phyloP scores from a whole-genome alignment of 176 grass and related monocot genomes.

The Saccharum officinarum region DNA sequence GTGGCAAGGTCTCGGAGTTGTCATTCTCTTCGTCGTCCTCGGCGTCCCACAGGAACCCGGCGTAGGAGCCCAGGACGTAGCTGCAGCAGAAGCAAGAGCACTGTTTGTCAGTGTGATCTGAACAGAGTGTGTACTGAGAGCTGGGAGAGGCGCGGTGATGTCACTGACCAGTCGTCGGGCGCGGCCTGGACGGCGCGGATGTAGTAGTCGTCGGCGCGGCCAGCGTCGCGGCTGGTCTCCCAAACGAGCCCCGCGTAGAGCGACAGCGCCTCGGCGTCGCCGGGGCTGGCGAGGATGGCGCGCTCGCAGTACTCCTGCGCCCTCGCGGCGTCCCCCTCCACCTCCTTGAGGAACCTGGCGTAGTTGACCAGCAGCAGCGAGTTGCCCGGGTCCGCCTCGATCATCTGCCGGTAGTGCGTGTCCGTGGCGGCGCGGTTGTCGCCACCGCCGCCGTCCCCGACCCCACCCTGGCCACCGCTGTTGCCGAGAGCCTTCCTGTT shows the following conservation, averaged over 20 bases:
- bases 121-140: background rate
- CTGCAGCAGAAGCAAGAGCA: conserved; percentile 24
- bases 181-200: conserved; percentile 61
- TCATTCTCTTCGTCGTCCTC: conserved; percentile 32
- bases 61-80: conserved; percentile 59
- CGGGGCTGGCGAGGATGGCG: conserved; percentile 53
- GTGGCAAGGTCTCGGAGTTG: background rate
- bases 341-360: conserved; percentile 59
- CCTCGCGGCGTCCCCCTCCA: conserved; percentile 33
- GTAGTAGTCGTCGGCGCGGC: conserved; percentile 60
- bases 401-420: conserved; percentile 50
- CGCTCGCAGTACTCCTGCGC: conserved; percentile 64
- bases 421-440: background rate
- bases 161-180: conserved; percentile 57
- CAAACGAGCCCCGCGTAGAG: conserved; percentile 67
- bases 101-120: background rate
- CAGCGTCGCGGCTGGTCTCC: conserved; percentile 54
- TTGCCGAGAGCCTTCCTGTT: background rate
- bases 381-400: conserved; percentile 53
- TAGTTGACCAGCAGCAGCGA: conserved; percentile 62
- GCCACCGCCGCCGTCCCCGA: background rate
- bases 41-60: conserved; percentile 59
- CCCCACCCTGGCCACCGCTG: background rate
- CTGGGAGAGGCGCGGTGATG: background rate
- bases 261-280: conserved; percentile 44